Evolutionary conservation across 495 filamentous ascomycete species (phyloP).

Genomic region (Penicillium parvum): DNA sequence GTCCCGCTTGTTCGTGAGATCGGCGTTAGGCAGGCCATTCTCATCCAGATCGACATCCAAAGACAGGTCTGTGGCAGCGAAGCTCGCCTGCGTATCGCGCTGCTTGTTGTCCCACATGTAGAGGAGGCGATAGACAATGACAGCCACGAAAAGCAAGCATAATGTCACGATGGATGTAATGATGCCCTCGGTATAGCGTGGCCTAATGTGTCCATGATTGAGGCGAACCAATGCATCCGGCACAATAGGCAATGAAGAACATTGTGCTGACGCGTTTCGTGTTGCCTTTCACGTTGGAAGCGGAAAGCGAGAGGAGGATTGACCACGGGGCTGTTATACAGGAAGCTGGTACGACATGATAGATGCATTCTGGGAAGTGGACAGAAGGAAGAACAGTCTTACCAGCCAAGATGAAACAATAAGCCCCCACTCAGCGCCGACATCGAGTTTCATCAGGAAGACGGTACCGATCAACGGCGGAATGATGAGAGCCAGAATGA

Average conservation of each 20-base stretch:
- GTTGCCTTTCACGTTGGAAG: constrained; percentile 58
- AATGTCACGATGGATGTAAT: constrained; percentile 25
- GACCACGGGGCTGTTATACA: constrained; percentile 47
- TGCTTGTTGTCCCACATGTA: constrained; percentile 16
- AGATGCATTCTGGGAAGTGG: neutral
- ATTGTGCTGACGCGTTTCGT: constrained; percentile 54
- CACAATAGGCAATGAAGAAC: constrained; percentile 37
- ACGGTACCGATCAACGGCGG: constrained; percentile 26
- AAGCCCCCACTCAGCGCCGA: constrained; percentile 27
- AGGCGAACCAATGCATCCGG: constrained; percentile 28
- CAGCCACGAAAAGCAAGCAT: constrained; percentile 16
- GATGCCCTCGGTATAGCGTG: constrained; percentile 21
- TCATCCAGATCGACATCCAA: constrained; percentile 9
- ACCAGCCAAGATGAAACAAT: constrained; percentile 35
- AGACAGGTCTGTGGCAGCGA: neutral
- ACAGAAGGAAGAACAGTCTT: constrained; percentile 6
- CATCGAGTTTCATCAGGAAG: constrained; percentile 27
- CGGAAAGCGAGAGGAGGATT: constrained; percentile 47
- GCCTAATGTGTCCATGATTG: constrained; percentile 28
- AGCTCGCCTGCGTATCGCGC: neutral
- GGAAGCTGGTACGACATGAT: constrained; percentile 12
- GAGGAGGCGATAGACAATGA: constrained; percentile 17
- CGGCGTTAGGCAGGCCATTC: constrained; percentile 15
- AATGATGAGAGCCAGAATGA: constrained; percentile 22
- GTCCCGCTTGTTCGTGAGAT: constrained; percentile 24